Evolutionary conservation across 495 filamentous ascomycete species (phyloP), one percentile per base, ranked within the genome.

Genomic region (Penicillium alfredii): DNA sequence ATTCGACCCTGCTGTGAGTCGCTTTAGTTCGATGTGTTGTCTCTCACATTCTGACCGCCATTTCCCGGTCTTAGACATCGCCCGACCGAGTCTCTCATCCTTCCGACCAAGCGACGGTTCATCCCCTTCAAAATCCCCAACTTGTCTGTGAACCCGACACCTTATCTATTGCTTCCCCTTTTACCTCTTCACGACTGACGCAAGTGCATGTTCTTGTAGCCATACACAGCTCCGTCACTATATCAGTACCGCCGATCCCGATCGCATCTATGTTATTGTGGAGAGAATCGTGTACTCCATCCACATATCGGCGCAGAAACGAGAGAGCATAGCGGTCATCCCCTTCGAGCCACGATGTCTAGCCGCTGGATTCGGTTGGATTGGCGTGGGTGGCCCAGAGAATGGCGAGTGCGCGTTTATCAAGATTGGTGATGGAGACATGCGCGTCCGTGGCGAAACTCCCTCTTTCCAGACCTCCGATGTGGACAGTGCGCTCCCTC

Each of bases 141-240:
- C 49, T 76, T 77, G 83, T 86, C 55, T 55, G 81, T 77, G 21
- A 24, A 46, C 35, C 26, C 16, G n/a, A n/a, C n/a, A n/a, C n/a
- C n/a, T n/a, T n/a, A n/a, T n/a, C n/a, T n/a, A n/a, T n/a, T n/a
- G n/a, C n/a, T n/a, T n/a, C 38, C 25, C 33, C 40, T 11, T 16
- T 33, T 40, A 14, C 28, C 35, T 31, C 29, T 18, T 22, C 24
- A 28, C 33, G 23, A 30, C 21, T 29, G 42, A 42, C 42, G 20
- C 26, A n/a, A 27, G 28, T 20, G 28, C 47, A n/a, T n/a, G 44
- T n/a, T 39, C 13, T 35, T 33, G 44, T 57, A 95, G 89, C 45
- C 92, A 98, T 60, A 84, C 80, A 69, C 92, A 98, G 63, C 76
- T 98, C 30, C 85, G 88, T 33, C 88, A 93, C 47, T 79, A 94